phyloP scores from a whole-genome alignment of 495 filamentous ascomycete genomes.

The Penicillium pulvis region DNA sequence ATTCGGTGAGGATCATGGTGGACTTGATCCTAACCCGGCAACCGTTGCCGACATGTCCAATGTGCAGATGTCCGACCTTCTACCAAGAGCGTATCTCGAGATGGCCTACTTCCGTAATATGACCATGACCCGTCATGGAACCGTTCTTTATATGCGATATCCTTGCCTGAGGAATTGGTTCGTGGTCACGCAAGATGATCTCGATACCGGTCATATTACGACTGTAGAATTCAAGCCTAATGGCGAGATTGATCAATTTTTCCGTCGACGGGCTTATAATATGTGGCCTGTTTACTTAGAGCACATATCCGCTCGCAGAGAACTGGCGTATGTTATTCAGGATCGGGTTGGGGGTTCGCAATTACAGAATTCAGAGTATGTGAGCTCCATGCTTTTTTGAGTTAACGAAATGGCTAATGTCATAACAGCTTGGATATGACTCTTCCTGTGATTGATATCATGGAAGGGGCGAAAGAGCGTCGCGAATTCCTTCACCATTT shows the following conservation, averaged over 20 bases:
- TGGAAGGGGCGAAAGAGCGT: not conserved
- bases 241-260: no score
- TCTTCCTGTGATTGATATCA: not conserved
- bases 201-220: no score
- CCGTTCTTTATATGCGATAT: no score
- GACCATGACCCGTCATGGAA: not conserved
- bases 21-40: not conserved
- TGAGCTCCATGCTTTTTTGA: no score
- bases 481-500: not conserved
- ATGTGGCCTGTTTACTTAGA: not conserved
- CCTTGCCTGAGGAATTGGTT: no score
- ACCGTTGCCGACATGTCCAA: no score
- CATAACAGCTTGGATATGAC: not conserved
- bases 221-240: no score
- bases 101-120: not conserved
- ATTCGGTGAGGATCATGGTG: no score
- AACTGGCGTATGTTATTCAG: not conserved
- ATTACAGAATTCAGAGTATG: no score
- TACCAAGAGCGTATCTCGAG: not conserved
- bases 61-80: no score
- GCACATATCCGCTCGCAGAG: no score
- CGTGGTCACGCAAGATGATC: no score
- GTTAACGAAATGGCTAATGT: not conserved
- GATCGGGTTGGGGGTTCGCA: not conserved
- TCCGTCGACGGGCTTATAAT: not conserved